phyloP scores from a whole-genome alignment of 192 early-diverging fungal genomes.

The Coemansia sp. region DNA sequence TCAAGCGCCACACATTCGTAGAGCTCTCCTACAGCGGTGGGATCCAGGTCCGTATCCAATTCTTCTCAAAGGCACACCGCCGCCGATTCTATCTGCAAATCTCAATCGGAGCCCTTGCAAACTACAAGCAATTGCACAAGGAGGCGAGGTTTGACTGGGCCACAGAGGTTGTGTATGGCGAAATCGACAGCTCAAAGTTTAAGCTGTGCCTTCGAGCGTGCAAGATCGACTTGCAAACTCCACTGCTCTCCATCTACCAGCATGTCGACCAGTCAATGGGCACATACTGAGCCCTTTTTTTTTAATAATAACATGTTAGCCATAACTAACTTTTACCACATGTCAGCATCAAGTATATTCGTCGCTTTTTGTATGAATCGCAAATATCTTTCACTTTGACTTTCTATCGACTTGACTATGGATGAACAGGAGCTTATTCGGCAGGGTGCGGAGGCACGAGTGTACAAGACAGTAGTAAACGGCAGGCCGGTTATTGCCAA shows the following conservation, averaged over 20 bases:
- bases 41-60: slow-evolving; percentile 43
- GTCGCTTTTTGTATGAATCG: neutral
- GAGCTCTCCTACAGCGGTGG: slow-evolving; percentile 32
- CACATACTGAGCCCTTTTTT: slow-evolving; percentile 10
- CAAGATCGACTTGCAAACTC: slow-evolving; percentile 13
- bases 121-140: slow-evolving; percentile 27
- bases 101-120: slow-evolving; percentile 23
- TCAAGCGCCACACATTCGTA: slow-evolving; percentile 45
- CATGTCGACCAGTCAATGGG: slow-evolving; percentile 39
- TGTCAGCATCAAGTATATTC: neutral
- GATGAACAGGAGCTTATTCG: slow-evolving; percentile 59
- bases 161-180: slow-evolving; percentile 39
- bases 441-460: slow-evolving; percentile 88
- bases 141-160: slow-evolving; percentile 39
- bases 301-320: neutral
- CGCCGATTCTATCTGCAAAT: slow-evolving; percentile 47
- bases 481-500: slow-evolving; percentile 73
- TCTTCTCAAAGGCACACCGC: slow-evolving; percentile 40
- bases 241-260: slow-evolving; percentile 48
- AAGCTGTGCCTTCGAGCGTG: slow-evolving; percentile 25
- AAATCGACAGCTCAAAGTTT: slow-evolving; percentile 19
- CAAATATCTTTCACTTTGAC: neutral
- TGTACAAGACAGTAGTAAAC: slow-evolving; percentile 70
- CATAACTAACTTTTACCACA: neutral
- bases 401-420: neutral